A percentile compares a stretch with the other conserved stretches of the same genome.
These are phyloP conservation scores for Hymenoscyphus scutula DNA, from an alignment of 2,329 filamentous ascomycete species.

Conservation along the genomic window DNA sequence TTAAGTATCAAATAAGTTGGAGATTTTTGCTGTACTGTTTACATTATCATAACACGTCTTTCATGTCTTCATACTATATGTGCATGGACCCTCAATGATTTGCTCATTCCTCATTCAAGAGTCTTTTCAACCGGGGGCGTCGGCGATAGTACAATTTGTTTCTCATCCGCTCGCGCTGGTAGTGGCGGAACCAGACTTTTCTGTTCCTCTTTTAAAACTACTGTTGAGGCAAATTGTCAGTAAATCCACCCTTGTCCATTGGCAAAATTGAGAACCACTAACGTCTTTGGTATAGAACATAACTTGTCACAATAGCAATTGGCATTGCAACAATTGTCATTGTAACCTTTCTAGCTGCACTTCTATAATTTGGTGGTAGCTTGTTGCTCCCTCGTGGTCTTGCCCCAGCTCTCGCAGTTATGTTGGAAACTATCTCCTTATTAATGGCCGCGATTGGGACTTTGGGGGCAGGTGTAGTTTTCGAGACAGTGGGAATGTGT, in stretches of 20 bases:
- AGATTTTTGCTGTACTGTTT: not conserved
- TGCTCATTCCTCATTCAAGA: not conserved
- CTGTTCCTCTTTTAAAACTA: constrained; percentile 19
- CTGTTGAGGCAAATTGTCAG: constrained; percentile 9
- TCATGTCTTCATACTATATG: not conserved
- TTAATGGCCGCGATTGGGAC: constrained; percentile 32
- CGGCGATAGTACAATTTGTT: not conserved
- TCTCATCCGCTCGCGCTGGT: not conserved
- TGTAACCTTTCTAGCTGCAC: constrained; percentile 32
- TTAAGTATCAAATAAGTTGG: not conserved
- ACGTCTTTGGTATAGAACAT: constrained; percentile 36
- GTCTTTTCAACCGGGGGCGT: not conserved
- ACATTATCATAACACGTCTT: constrained; percentile 9
- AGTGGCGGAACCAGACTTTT: not conserved
- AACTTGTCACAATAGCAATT: constrained; percentile 36
- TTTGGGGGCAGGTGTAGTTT: constrained; percentile 14
- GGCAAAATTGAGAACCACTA: constrained; percentile 17
- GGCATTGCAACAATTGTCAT: constrained; percentile 35
- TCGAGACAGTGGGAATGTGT: constrained; percentile 6
- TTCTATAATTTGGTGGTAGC: constrained; percentile 32
- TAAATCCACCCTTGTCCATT: not conserved
- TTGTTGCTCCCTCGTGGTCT: constrained; percentile 24
- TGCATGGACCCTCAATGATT: not conserved
- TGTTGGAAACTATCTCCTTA: constrained; percentile 32
- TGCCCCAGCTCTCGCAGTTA: constrained; percentile 31